Conservation (phyloP, 345 rosid species). For the Eutrema heterophyllum region DNA sequence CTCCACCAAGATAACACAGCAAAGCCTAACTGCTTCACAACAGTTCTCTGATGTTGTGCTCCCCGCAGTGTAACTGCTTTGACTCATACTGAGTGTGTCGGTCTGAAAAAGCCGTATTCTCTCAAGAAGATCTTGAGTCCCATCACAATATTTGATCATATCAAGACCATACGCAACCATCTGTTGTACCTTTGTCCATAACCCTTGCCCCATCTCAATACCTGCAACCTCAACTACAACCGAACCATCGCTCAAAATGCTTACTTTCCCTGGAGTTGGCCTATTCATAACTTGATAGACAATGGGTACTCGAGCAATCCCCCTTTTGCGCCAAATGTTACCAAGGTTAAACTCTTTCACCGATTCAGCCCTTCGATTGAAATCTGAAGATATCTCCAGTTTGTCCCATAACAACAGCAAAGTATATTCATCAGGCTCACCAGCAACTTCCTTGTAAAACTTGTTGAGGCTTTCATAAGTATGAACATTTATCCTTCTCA, state of each 20-base stretch:
- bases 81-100: conserved; percentile 65
- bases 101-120: conserved; percentile 68
- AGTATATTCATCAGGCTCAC: conserved; percentile 62
- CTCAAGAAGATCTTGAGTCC: conserved; percentile 41
- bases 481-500: conserved; percentile 66
- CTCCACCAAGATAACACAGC: conserved; percentile 65
- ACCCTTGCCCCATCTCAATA: conserved; percentile 87
- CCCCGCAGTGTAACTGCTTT: conserved; percentile 73
- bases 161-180: conserved; percentile 81
- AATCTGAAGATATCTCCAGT: conserved; percentile 48
- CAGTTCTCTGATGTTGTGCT: conserved; percentile 90
- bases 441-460: conserved; percentile 44
- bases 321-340: conserved; percentile 64
- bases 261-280: conserved; percentile 76
- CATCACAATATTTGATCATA: conserved; percentile 45
- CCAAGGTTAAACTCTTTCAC: conserved; percentile 52
- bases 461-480: conserved; percentile 46
- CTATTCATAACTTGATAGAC: conserved; percentile 39
- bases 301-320: conserved; percentile 72
- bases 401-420: conserved; percentile 67
- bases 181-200: conserved; percentile 95
- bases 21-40: conserved; percentile 73
- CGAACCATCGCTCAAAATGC: conserved; percentile 86
- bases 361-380: conserved; percentile 40
- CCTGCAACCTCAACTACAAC: conserved; percentile 90